These are phyloP conservation scores for Glonium stellatum DNA, from an alignment of 495 filamentous ascomycete genomes.

Conservation along the genomic window DNA sequence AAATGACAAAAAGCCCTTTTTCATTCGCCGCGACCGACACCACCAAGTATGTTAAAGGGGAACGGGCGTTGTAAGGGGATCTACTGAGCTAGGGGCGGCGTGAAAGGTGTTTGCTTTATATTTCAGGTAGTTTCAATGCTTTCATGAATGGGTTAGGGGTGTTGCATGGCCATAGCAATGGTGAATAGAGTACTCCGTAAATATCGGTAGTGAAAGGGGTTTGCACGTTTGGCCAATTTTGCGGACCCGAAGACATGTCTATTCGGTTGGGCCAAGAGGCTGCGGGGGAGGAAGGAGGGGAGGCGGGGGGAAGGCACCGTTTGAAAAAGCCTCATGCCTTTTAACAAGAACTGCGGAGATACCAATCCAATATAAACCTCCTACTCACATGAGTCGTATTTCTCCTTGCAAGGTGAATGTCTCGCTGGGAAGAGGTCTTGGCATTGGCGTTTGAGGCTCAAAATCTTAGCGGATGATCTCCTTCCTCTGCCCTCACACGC, in stretches of 20 bases:
- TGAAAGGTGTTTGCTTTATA: constrained; percentile 3
- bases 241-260: no score
- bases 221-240: no score
- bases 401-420: no score
- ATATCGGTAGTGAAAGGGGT: no score
- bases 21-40: constrained; percentile 39
- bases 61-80: constrained; percentile 9
- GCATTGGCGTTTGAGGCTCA: neutral
- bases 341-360: no score
- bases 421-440: neutral
- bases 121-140: neutral
- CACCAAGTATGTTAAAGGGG: constrained; percentile 19
- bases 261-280: no score
- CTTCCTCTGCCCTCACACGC: neutral
- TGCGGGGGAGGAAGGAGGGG: no score
- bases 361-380: no score
- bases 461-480: constrained; percentile 2
- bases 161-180: neutral
- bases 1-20: constrained; percentile 70
- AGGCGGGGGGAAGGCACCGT: no score
- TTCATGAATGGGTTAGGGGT: neutral
- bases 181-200: constrained; percentile 13
- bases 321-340: no score
- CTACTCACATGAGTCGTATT: no score
- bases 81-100: constrained; percentile 1